Evolutionary conservation across 2,329 filamentous ascomycete genomes (phyloP), one percentile per base, ranked within the genome.

Genomic region (Macrophomina pseudophaseolina): DNA sequence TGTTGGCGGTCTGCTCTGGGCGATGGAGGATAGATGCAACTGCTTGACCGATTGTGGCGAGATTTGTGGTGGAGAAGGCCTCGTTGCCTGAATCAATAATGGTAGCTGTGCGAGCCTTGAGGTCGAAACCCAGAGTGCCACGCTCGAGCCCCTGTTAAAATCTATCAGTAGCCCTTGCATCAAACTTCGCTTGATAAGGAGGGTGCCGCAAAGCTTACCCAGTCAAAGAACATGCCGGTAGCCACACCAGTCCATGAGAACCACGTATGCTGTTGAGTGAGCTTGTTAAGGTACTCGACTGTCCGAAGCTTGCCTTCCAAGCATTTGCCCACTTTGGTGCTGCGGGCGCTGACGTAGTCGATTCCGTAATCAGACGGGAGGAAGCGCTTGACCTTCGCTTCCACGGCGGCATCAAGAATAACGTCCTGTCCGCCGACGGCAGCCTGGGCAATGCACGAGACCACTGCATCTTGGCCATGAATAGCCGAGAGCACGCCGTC

Each of bases 241-340:
- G 86, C 82, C 14, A 91, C 73, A 2, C 80, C 84, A 1, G 86
- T 89, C 88, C 88, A 90, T 33, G 80, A 83, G 68, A 90, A 84
- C 68, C 58, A 78, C 73, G 49, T 79, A 74, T 70, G 78, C 76
- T 70, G 83, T 2, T 9, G 30, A 2, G 51, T 9, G 5, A 53
- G 30, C 30, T 53, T 32, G 8, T 53, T 35, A 11, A 53, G 16
- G 16, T 53, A 4, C 12, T 33, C 11, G 5, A 33, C 16, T 2
- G 32, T 53, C 2, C 16, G 2, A 2, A 16, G 14, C 30, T 35
- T 33, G 4, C n/a, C 30, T 6, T 30, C 14, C 30, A 35, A 18
- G 9, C 14, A n/a, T 32, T 33, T 11, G 2, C 8, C 30, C 12
- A 18, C 30, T 16, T 53, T 35, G 16, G 14, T 8, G 30, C 16